Evolutionary conservation across 2,329 filamentous ascomycete species (phyloP).

Genomic region (Trichoderma hamatum): DNA sequence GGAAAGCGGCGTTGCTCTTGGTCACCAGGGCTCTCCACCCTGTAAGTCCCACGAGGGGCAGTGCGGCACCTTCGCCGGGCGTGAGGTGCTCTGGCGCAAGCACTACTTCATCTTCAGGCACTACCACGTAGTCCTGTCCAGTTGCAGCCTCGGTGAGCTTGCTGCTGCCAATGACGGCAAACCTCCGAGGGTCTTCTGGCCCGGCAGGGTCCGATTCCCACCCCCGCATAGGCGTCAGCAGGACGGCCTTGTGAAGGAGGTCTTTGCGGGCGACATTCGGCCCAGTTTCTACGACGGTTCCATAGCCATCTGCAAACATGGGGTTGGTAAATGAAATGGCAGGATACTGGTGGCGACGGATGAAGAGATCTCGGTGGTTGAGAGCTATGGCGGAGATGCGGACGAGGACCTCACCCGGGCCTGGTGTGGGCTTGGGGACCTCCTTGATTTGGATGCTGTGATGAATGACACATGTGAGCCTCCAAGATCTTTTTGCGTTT

Average conservation of each 20-base stretch:
- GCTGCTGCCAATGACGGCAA: slow-evolving; percentile 71
- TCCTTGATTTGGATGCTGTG: slow-evolving; percentile 61
- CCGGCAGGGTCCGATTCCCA: slow-evolving; percentile 74
- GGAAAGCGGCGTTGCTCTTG: slow-evolving; percentile 68
- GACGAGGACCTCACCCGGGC: slow-evolving; percentile 71
- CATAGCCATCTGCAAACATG: slow-evolving; percentile 80
- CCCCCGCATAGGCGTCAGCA: slow-evolving; percentile 76
- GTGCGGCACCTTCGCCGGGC: slow-evolving; percentile 74
- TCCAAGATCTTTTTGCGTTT: background rate
- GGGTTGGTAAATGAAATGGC: slow-evolving; percentile 78
- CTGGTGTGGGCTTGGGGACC: slow-evolving; percentile 64
- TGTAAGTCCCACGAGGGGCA: slow-evolving; percentile 84
- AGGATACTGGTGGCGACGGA: slow-evolving; percentile 90
- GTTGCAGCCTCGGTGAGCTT: slow-evolving; percentile 65
- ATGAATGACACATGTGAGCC: slow-evolving; percentile 20
- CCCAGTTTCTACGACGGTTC: slow-evolving; percentile 69
- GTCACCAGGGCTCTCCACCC: slow-evolving; percentile 83
- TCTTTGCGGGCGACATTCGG: slow-evolving; percentile 44
- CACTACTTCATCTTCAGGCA: slow-evolving; percentile 75
- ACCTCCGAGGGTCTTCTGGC: slow-evolving; percentile 65
- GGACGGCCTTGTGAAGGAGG: slow-evolving; percentile 66
- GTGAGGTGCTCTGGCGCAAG: slow-evolving; percentile 72
- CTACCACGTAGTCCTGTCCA: slow-evolving; percentile 70
- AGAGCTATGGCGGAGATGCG: slow-evolving; percentile 78
- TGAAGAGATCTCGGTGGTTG: slow-evolving; percentile 95